Evolutionary conservation across 2,329 filamentous ascomycete genomes (phyloP).

Genomic region (Colletotrichum lentis): DNA sequence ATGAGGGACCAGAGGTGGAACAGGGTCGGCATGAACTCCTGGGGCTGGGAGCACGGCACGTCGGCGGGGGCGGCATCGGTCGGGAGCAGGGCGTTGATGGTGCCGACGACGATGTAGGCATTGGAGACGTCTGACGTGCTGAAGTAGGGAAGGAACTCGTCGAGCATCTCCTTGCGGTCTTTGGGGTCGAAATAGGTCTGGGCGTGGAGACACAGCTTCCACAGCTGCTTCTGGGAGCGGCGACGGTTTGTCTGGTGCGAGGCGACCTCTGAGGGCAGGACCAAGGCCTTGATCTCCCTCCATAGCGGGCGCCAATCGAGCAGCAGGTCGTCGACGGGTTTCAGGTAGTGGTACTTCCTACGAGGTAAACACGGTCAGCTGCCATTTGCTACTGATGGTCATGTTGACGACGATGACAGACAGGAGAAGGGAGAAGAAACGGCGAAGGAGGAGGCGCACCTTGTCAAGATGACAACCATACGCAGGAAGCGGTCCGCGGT

Average conservation of each 20-base stretch:
- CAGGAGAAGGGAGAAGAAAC: neutral
- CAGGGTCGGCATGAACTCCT: constrained; percentile 88
- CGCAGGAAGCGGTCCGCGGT: constrained; percentile 90
- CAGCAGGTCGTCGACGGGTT: constrained; percentile 85
- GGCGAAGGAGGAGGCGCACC: constrained; percentile 63
- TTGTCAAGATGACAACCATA: constrained; percentile 96
- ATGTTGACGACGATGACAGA: neutral
- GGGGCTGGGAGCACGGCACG: constrained; percentile 79
- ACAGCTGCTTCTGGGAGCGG: constrained; percentile 70
- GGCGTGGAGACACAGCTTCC: constrained; percentile 88
- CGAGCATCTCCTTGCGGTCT: constrained; percentile 82
- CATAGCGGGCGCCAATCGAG: constrained; percentile 94
- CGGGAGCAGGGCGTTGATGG: constrained; percentile 87
- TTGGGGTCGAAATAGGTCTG: constrained; percentile 92
- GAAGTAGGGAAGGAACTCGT: constrained; percentile 85
- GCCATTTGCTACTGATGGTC: too few relatives aligned
- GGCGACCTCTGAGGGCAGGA: constrained; percentile 84
- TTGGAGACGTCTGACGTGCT: constrained; percentile 92
- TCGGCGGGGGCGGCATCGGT: constrained; percentile 79
- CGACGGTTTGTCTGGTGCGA: constrained; percentile 65
- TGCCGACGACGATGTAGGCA: constrained; percentile 89
- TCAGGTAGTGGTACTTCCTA: constrained; percentile 94
- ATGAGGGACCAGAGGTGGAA: constrained; percentile 97
- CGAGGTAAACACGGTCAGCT: constrained; percentile 33
- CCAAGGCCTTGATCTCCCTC: constrained; percentile 89